phyloP scores from a whole-genome alignment of 169 alveolate species.

The Theileria equi region DNA sequence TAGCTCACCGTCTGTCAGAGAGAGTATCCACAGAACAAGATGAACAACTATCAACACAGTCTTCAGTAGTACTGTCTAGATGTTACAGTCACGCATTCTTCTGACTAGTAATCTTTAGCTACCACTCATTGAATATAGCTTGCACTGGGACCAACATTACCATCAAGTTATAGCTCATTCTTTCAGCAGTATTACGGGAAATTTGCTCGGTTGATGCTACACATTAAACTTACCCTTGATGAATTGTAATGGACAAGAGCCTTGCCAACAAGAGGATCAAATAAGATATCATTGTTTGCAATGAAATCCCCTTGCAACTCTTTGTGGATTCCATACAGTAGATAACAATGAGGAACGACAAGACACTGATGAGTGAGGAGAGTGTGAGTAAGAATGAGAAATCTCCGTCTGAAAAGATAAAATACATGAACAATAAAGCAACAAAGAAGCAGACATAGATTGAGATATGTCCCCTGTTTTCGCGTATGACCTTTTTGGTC shows the following conservation, averaged over 20 bases:
- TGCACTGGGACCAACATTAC: no score
- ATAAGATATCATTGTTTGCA: slow-evolving; percentile 85
- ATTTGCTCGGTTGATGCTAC: background rate
- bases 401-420: slow-evolving; percentile 87
- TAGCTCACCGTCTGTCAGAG: no score
- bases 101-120: no score
- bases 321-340: slow-evolving; percentile 77
- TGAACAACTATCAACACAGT: no score
- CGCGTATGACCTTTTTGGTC: slow-evolving; percentile 17
- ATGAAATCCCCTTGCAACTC: slow-evolving; percentile 86
- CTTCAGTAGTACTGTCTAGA: no score
- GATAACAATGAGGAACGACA: slow-evolving; percentile 86
- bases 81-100: no score
- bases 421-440: slow-evolving; percentile 76
- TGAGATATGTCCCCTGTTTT: slow-evolving; percentile 31
- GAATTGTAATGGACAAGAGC: slow-evolving; percentile 85
- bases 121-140: no score
- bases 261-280: slow-evolving; percentile 79
- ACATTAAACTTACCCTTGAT: slow-evolving; percentile 81
- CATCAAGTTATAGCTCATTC: no score
- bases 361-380: slow-evolving; percentile 83
- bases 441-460: slow-evolving; percentile 50
- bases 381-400: slow-evolving; percentile 89
- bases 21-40: no score
- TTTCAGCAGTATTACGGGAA: no score